These are phyloP conservation scores for Dissoconium aciculare DNA, from an alignment of 2,329 filamentous ascomycete species.

Conservation along the genomic window DNA sequence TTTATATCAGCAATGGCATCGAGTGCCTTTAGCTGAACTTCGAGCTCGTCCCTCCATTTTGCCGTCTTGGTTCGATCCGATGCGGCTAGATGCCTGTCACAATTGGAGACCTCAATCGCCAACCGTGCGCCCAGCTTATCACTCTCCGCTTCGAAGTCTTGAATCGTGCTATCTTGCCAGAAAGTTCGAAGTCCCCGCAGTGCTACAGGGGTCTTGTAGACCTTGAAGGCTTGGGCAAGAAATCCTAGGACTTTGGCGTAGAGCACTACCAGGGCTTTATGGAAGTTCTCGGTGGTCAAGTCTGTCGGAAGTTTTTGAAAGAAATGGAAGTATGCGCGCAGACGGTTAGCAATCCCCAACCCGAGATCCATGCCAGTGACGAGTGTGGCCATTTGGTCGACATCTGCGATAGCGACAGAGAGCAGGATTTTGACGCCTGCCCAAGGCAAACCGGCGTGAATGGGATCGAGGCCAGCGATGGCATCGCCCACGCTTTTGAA, in stretches of 20 bases:
- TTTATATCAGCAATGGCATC: neutral
- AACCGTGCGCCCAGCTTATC: neutral
- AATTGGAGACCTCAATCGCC: neutral
- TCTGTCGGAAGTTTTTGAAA: neutral
- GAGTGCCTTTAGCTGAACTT: neutral
- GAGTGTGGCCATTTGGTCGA: neutral
- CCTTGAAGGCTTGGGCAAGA: neutral
- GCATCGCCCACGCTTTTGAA: constrained; percentile 3
- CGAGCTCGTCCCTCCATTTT: neutral
- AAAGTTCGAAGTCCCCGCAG: neutral
- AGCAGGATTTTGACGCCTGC: constrained; percentile 2
- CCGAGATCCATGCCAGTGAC: neutral
- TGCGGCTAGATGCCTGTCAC: neutral
- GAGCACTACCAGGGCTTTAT: neutral
- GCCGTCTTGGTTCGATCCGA: neutral
- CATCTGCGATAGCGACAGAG: neutral
- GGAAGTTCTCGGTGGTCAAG: neutral
- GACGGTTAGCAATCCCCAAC: neutral
- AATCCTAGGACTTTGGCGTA: neutral
- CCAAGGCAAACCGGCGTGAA: constrained; percentile 4
- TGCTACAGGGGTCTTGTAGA: neutral
- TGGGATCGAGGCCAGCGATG: constrained; percentile 2
- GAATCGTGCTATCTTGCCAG: neutral
- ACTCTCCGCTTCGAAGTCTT: neutral
- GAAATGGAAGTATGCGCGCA: neutral